Evolutionary conservation across 192 early-diverging fungal species (phyloP), one percentile per base, ranked within the genome.

Genomic region (Coemansia sp.): DNA sequence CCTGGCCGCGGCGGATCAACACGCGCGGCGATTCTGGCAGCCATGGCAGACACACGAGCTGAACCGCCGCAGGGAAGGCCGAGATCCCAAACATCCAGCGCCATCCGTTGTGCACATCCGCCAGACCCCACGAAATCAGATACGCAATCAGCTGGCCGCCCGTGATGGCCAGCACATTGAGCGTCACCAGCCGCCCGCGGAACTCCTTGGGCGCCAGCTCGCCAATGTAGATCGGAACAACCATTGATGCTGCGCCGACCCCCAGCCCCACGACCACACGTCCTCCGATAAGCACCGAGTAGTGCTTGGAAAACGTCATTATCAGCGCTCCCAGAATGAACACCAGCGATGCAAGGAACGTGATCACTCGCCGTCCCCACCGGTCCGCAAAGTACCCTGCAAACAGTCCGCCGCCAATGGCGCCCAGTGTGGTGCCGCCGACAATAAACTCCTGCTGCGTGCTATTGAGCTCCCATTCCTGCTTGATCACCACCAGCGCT

Each of bases 331-430:
- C 85, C 17, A 75, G 19, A 7, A 85, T 84, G 59, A 86, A 86
- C 52, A 86, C 67, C 41, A 82, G 28, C 3, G 79, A 77, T 13
- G 83, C 74, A 28, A 75, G 31, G 20, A 85, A 66, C 31, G 83
- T 86, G 4, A 83, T 77, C 2, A 53, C 28, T 4, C 71, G 65
- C 27, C 85, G 82, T n/a, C 85, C 85, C 58, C 77, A 80, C 25
- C 56, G 62, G 69, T 94, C 92, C 57, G 89, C 87, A 48, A 89
- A 79, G 47, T 74, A 78, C 65, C 91, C 90, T 2, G 88, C 83
- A 22, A 83, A 48, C 14, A 94, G 62, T 29, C 89, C 85, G 17
- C 92, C 92, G 42, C 84, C 65, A 56, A 91, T 90, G 42, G 77
- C 77, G 0, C 77, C 77, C 48, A 80, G 53, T 6, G 77, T 80